Evolutionary conservation across 139 green algal species (phyloP), one percentile per base, ranked within the genome.

Genomic region (Micractinium conductrix): DNA sequence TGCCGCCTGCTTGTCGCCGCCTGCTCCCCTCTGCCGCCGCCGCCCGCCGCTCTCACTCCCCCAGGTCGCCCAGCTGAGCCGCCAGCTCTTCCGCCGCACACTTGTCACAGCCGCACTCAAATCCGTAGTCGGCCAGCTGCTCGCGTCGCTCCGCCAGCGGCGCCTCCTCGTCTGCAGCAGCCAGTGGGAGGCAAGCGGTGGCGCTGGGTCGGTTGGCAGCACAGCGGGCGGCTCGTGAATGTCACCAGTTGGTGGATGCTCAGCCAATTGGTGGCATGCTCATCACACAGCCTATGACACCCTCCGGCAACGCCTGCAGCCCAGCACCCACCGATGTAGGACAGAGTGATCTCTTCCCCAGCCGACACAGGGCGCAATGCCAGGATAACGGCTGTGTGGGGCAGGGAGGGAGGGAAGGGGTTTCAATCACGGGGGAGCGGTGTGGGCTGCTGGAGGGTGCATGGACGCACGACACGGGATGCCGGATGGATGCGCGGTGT

Each of bases 61-160:
- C 68, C n/a, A n/a, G n/a, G 17, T 37, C 42, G 14, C 19, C 65
- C 76, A 82, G 58, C 30, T 44, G 38, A 16, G 76, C 76, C 26
- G 76, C 76, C 53, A 82, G 76, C 58, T 82, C 75, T 8, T 93
- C 89, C 1, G 69, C 60, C 2, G 65, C 38, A 63, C 92, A 95
- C 19, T 78, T 38, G 37, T 63, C 55, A 72, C 95, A 98, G 4
- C 24, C 19, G 78, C 95, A 98, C 4, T 75, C 43, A 78, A 98
- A 98, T 6, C 95, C 95, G 67, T 98, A 98, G 76, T 98, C 95
- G 0, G 37, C 48, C 58, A 98, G 86, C 65, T 88, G 87, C 8
- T 85, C 87, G 5, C 78, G 85, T 45, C 94, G 79, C 72, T 93
- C 86, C 33, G 87, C 48, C 45, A 90, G 67, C 4, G 78, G 67